Evolutionary conservation across 2,329 filamentous ascomycete species (phyloP), one percentile per base, ranked within the genome.

Genomic region (Orbilia blumenaviensis): DNA sequence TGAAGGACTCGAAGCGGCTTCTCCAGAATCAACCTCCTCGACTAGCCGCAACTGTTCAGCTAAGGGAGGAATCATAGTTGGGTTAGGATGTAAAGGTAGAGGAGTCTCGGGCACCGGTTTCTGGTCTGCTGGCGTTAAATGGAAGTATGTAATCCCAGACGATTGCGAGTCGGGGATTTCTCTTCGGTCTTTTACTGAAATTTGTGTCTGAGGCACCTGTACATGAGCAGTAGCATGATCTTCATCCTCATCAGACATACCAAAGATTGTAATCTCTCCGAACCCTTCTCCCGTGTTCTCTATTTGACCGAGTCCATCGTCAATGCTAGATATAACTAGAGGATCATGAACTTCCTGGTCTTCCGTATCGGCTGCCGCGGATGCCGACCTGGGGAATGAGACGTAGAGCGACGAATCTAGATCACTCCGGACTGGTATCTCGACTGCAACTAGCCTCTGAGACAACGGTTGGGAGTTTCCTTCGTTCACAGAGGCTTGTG

Each of bases 131-230:
- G 63, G 48, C 2, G 63, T 64, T 4, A 64, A 16, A 9, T 32
- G 50, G 7, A 76, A 36, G 2, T 64, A 52, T 0, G 64, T 69
- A 9, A 41, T 50, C 16, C n/a, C 60, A 32, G 72, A 62, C 1
- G 72, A 76, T 38, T 76, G 72, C 1, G 72, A 76, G 18, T 76
- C 72, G 8, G 72, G 72, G 21, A 76, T 46, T 34, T 69, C 64
- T 58, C 48, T 64, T 21, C 50, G 18, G 4, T 44, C 72, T 54
- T 18, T 63, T 10, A 16, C 10, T 2, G 58, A 50, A 14, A 8
- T 52, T 18, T 76, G 72, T 8, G 64, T 76, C n/a, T 29, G 38
- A 6, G 64, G 63, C 16, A 76, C 64, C 34, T 76, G 72, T 27
- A 69, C 42, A 8, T 69, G 58, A n/a, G 6, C 29, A 1, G n/a